Conservation (phyloP, 1,139 yeast species). For the Geotrichum cucujoidarum region DNA sequence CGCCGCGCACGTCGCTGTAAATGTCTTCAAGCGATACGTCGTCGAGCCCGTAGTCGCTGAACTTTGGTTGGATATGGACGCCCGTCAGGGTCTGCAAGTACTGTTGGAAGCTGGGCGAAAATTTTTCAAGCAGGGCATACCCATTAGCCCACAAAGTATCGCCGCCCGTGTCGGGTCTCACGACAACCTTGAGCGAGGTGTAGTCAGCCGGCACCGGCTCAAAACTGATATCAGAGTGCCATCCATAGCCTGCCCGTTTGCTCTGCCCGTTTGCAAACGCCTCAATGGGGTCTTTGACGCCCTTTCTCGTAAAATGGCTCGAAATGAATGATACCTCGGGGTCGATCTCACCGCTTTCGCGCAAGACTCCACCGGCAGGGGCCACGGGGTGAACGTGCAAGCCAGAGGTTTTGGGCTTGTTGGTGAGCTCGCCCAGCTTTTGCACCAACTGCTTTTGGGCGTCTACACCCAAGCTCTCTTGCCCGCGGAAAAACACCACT, state of each 20-base stretch:
- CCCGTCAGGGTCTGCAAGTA: conserved; percentile 41
- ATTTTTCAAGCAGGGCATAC: conserved; percentile 45
- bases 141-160: conserved; percentile 48
- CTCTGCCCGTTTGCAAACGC: conserved; percentile 9
- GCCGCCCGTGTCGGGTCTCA: conserved; percentile 44
- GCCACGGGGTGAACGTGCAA: conserved; percentile 45
- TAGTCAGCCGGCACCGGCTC: conserved; percentile 46
- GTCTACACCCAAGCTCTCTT: conserved; percentile 49
- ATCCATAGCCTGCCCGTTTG: conserved; percentile 24
- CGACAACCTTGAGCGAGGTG: conserved; percentile 43
- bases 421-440: conserved; percentile 59
- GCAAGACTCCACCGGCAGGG: conserved; percentile 32
- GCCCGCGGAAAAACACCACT: conserved; percentile 61
- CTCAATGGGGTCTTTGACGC: conserved; percentile 18
- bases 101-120: conserved; percentile 42
- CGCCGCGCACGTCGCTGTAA: conserved; percentile 37
- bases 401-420: conserved; percentile 63
- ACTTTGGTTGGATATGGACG: conserved; percentile 30
- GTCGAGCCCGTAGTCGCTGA: conserved; percentile 34
- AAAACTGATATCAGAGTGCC: conserved; percentile 48
- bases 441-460: conserved; percentile 51
- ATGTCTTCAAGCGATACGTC: conserved; percentile 37
- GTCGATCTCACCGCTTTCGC: conserved; percentile 22
- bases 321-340: conserved; percentile 25
- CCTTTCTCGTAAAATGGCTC: conserved; percentile 25